Conservation (phyloP, 805 yeast species). For the Suhomyces emberorum region DNA sequence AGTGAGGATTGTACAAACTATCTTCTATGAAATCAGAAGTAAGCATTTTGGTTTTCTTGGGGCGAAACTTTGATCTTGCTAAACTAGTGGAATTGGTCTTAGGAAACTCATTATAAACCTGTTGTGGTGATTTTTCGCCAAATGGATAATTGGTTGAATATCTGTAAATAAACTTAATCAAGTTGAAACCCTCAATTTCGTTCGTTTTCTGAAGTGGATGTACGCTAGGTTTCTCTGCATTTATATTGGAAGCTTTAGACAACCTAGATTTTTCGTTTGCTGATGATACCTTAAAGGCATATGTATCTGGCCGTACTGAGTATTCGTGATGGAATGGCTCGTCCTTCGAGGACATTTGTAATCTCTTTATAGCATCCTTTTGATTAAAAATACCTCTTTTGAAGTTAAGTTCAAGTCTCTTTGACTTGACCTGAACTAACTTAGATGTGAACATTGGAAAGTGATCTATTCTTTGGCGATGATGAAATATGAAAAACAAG, state of each 20-base stretch:
- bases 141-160: slow-evolving; percentile 43
- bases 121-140: slow-evolving; percentile 34
- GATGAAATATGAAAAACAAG: too few relatives aligned
- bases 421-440: too few relatives aligned
- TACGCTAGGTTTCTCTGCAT: background rate
- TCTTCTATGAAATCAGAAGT: slow-evolving; percentile 80
- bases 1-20: slow-evolving; percentile 73
- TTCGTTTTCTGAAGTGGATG: slow-evolving; percentile 26
- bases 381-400: background rate
- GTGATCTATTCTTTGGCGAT: too few relatives aligned
- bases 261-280: slow-evolving; percentile 17
- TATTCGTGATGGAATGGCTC: slow-evolving; percentile 37
- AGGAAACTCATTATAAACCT: slow-evolving; percentile 36
- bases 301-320: slow-evolving; percentile 44
- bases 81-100: slow-evolving; percentile 31
- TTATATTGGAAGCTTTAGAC: background rate
- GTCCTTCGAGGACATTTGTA: background rate
- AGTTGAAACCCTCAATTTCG: slow-evolving; percentile 19
- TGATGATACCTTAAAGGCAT: slow-evolving; percentile 38
- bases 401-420: too few relatives aligned
- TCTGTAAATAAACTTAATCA: slow-evolving; percentile 34
- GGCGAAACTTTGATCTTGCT: slow-evolving; percentile 42
- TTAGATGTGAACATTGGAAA: too few relatives aligned
- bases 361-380: background rate
- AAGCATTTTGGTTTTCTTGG: slow-evolving; percentile 65